Percentiles rank a stretch among this genome's conserved stretches.
Evolutionary conservation across 768 basidiomycete genomes (phyloP).

Genomic region (Tephrocybe sp.): DNA sequence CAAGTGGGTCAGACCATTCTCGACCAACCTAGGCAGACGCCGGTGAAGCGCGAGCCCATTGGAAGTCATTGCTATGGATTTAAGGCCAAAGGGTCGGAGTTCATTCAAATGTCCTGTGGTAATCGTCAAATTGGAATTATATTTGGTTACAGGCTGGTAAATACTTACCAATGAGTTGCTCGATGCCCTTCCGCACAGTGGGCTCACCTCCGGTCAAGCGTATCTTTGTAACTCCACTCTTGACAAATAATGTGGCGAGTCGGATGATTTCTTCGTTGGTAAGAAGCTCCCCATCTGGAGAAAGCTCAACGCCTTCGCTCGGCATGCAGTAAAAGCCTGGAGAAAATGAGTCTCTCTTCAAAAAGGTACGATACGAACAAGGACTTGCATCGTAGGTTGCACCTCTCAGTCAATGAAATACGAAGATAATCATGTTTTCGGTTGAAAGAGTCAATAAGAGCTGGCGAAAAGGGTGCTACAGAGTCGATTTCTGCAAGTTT

Average conservation of each 20-base stretch:
- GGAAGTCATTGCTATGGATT: constrained; percentile 82
- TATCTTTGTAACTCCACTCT: constrained; percentile 83
- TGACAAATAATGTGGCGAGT: constrained; percentile 74
- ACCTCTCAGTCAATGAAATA: constrained; percentile 82
- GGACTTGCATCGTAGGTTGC: constrained; percentile 80
- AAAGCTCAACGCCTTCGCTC: constrained; percentile 70
- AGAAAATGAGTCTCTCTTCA: constrained; percentile 7
- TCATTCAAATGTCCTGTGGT: constrained; percentile 55
- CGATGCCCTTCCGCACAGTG: constrained; percentile 73
- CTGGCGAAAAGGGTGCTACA: constrained; percentile 43
- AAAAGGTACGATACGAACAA: neutral
- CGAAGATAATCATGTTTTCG: constrained; percentile 84
- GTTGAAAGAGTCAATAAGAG: constrained; percentile 62
- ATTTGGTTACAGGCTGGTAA: neutral
- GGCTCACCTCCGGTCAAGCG: constrained; percentile 88
- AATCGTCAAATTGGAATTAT: neutral
- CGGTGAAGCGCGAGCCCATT: constrained; percentile 80
- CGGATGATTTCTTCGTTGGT: constrained; percentile 75
- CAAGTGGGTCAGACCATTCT: constrained; percentile 75
- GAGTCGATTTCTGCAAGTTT: constrained; percentile 56
- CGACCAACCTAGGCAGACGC: constrained; percentile 62
- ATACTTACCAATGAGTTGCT: constrained; percentile 61
- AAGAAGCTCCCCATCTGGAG: constrained; percentile 65
- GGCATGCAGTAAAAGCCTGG: constrained; percentile 94
- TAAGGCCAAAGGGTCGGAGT: constrained; percentile 58